phyloP scores from a whole-genome alignment of 2,329 filamentous ascomycete species.

The Epichloe uncinata region DNA sequence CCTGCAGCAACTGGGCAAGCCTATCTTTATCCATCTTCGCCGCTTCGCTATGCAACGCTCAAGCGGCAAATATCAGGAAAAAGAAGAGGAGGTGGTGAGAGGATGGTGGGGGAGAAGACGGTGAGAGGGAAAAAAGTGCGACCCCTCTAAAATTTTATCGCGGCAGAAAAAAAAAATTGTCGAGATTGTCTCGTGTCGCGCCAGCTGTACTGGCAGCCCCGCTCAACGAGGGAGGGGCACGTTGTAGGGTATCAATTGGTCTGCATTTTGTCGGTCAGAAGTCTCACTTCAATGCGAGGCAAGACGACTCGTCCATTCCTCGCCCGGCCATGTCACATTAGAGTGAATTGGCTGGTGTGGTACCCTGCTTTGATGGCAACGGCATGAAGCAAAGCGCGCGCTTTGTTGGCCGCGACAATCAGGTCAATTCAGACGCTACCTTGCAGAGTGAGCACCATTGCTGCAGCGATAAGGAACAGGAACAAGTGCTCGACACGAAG shows the following conservation, averaged over 20 bases:
- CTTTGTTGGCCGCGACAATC: neutral
- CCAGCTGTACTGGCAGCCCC: conserved; percentile 4
- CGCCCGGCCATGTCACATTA: too few species aligned
- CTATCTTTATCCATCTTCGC: conserved; percentile 42
- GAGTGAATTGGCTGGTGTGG: too few species aligned
- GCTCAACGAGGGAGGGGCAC: conserved; percentile 4
- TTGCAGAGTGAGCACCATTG: neutral
- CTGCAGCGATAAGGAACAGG: neutral
- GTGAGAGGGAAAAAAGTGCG: conserved; percentile 7
- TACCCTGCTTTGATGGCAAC: neutral
- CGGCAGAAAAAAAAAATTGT: conserved; percentile 9
- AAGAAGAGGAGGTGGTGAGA: conserved; percentile 2
- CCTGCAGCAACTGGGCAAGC: conserved; percentile 77
- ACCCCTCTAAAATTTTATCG: conserved; percentile 5
- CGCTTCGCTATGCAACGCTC: conserved; percentile 6
- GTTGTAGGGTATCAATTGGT: neutral
- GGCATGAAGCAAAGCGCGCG: neutral
- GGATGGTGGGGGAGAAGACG: neutral
- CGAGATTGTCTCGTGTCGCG: conserved; percentile 1
- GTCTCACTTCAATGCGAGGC: too few species aligned
- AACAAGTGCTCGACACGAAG: neutral
- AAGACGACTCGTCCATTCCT: too few species aligned
- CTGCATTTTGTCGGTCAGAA: neutral
- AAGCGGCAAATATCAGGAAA: conserved; percentile 6
- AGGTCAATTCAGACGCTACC: neutral